A percentile compares a stretch with the other conserved stretches of the same genome.
Conservation (phyloP, 176 grass and related monocot species). For the Coix lacrymajobi region DNA sequence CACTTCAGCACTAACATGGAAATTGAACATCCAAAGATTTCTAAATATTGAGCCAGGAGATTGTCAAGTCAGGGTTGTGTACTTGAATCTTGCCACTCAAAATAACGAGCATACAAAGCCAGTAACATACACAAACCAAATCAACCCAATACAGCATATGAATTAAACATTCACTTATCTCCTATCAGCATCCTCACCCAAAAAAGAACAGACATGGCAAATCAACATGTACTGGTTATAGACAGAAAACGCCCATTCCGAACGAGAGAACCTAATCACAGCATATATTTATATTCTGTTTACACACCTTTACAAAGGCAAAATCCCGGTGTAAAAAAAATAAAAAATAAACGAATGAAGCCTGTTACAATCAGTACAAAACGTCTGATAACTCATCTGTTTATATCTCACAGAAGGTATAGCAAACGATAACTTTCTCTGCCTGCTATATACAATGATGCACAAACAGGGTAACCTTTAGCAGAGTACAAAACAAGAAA, state of each 20-base stretch:
- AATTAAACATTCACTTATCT: neutral
- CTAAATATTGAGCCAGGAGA: neutral
- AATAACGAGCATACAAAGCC: neutral
- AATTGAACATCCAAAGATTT: neutral
- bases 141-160: neutral
- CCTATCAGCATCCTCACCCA: neutral
- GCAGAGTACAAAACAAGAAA: constrained; percentile 41
- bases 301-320: constrained; percentile 34
- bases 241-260: neutral
- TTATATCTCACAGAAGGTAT: constrained; percentile 28
- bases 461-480: constrained; percentile 43
- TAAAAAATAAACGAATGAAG: constrained; percentile 52
- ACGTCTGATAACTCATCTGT: constrained; percentile 32
- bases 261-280: constrained; percentile 1
- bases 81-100: neutral
- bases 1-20: too few relatives aligned
- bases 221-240: neutral
- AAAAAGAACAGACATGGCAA: neutral
- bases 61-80: neutral
- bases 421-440: constrained; percentile 43
- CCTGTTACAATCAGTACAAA: constrained; percentile 47
- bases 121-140: neutral
- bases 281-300: constrained; percentile 28
- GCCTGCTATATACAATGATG: constrained; percentile 65
- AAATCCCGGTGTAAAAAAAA: constrained; percentile 27